Evolutionary conservation across 495 filamentous ascomycete genomes (phyloP).

Genomic region (Delitschia confertaspora): DNA sequence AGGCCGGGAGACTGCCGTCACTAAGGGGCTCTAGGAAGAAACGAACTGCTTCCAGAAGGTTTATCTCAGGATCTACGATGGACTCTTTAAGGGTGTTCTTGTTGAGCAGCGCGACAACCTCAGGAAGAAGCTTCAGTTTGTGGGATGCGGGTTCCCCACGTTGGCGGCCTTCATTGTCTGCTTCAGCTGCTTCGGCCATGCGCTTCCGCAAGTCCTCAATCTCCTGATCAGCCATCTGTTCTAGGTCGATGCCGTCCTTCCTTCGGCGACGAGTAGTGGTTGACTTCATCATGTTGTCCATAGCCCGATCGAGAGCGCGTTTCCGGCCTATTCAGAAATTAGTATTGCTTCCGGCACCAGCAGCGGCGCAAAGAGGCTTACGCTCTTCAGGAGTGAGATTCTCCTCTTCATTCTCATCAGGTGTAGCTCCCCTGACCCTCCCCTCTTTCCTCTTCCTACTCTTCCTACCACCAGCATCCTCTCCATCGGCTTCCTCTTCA

Average conservation of each 20-base stretch:
- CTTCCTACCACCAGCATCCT: slow-evolving; percentile 46
- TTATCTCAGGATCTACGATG: slow-evolving; percentile 87
- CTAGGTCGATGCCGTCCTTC: slow-evolving; percentile 87
- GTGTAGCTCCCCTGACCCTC: slow-evolving; percentile 37
- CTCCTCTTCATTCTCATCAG: slow-evolving; percentile 49
- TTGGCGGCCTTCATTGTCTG: slow-evolving; percentile 71
- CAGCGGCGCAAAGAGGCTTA: slow-evolving; percentile 16
- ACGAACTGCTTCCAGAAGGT: slow-evolving; percentile 85
- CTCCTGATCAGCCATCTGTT: slow-evolving; percentile 77
- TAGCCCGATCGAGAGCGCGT: slow-evolving; percentile 70
- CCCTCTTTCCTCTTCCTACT: slow-evolving; percentile 38
- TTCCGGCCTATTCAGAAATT: slow-evolving; percentile 49
- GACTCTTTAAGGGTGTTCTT: slow-evolving; percentile 72
- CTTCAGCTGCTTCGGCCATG: slow-evolving; percentile 86
- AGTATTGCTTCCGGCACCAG: neutral
- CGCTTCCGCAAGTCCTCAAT: slow-evolving; percentile 79
- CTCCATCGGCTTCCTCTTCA: slow-evolving; percentile 48
- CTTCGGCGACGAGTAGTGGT: slow-evolving; percentile 64
- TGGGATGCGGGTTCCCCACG: slow-evolving; percentile 72
- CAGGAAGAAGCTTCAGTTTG: slow-evolving; percentile 89
- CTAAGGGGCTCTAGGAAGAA: slow-evolving; percentile 96
- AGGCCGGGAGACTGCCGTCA: slow-evolving; percentile 85
- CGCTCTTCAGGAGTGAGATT: slow-evolving; percentile 50
- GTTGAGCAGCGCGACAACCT: slow-evolving; percentile 80
- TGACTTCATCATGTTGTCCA: slow-evolving; percentile 81